Evolutionary conservation across 2,329 filamentous ascomycete genomes (phyloP), one percentile per base, ranked within the genome.

Genomic region (Botrytis cinerea): DNA sequence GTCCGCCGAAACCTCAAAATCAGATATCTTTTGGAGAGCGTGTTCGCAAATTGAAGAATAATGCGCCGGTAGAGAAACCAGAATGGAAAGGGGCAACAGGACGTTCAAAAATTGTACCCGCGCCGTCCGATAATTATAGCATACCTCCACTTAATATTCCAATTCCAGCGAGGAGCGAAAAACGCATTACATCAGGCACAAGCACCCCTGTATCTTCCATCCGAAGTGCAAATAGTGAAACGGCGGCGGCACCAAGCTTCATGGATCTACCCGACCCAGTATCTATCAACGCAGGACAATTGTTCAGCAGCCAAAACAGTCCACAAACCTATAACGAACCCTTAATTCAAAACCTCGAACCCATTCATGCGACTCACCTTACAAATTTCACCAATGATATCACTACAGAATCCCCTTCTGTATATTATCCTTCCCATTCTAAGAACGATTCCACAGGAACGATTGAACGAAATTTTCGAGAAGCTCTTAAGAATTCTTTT

Each of bases 41-140:
- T 4, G 80, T 87, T 66, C 83, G 84, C 71, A 84, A 82, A 74
- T 80, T 85, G 72, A 83, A 84, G 74, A 78, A 77, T 40, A 76
- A 74, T 71, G 57, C 66, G 28, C 73, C 76, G n/a, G 72, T 72
- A 38, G 75, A 78, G 51, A 84, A 86, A 35, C 89, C 90, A 8
- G 86, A 90, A 73, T 94, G 92, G 92, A 91, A 90, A 78, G 92
- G 92, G 28, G 89, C 90, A 54, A 93, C 90, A 80, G 92, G 92
- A 43, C 88, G 92, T 76, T 86, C 86, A 60, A 84, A 87, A 51
- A 85, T 93, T 73, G 87, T 92, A 48, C 86, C 87, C 62, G 90
- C 91, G 5, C 86, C 93, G 54, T 86, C 85, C 78, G 91, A 93
- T 79, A 88, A 88, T 51, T 83, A 83, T 60, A 83, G 84, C 74